Evolutionary conservation across 352 stramenopile species (phyloP), one percentile per base, ranked within the genome.

Genomic region (Globisporangium yorkense): DNA sequence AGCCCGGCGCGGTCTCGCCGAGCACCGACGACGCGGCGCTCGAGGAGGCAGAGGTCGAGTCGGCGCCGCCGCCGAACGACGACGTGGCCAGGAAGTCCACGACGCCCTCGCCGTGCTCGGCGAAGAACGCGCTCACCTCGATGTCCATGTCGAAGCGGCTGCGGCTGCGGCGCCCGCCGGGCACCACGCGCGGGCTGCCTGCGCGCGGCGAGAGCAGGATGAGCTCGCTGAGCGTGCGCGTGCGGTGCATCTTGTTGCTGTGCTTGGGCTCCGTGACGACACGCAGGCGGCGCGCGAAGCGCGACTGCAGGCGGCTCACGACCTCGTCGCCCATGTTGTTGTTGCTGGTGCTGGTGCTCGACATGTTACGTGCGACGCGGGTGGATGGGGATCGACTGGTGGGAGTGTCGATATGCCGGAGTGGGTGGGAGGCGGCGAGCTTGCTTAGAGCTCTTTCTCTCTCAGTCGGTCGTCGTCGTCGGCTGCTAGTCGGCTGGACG

Each of bases 61-160:
- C 59, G 61, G 9, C 61, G 53, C 9, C 60, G 68, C 18, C 41
- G 15, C 5, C 15, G 41, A 24, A 4, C 24, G 24, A 27, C 24
- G 24, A 27, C 51, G 60, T 69, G 40, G 59, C 72, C 57, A 87
- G 60, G 4, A 92, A 65, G 61, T 92, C 79, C 31, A 90, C 79
- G 7, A 81, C 68, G 0, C 76, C 83, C 55, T 90, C 83, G 44
- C 80, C 77, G n/a, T 40, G 35, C 35, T 82, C 71, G 0, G 82
- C 82, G 53, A 92, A 90, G 49, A 74, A 75, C 54, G 66, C 65
- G 41, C 71, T 84, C 5, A 92, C 80, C 61, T 92, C 83, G 57
- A 92, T 92, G 69, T 92, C 83, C 83, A 92, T 92, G 60, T 89
- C 83, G 51, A 92, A 80, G 12, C 83, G 83, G 56, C 81, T 84